Conservation (phyloP, 148 eudicot species). For the Chenopodium berlandieri region DNA sequence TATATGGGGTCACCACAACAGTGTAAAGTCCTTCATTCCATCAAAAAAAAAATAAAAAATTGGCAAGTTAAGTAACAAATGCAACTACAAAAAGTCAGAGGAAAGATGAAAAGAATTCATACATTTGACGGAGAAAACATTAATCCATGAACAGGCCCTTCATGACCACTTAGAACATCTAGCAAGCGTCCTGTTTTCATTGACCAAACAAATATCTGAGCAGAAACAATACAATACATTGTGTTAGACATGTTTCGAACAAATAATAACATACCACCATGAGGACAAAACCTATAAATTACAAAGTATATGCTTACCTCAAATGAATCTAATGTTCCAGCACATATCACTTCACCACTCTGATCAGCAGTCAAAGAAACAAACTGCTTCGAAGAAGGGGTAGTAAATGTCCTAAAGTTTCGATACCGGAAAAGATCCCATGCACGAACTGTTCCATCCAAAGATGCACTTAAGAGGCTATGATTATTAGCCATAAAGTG, state of each 20-base stretch:
- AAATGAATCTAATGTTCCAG: conserved; percentile 98
- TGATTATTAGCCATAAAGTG: conserved; percentile 83
- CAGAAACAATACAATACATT: conserved; percentile 4
- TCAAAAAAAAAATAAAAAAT: not conserved
- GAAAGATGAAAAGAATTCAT: conserved; percentile 29
- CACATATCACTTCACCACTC: conserved; percentile 98
- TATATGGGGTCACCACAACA: not conserved
- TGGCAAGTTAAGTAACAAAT: not conserved
- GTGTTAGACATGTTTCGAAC: conserved; percentile 20
- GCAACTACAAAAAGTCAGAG: not conserved
- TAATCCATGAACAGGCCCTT: conserved; percentile 96
- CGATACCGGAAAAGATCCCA: conserved; percentile 93
- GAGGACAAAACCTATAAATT: not conserved
- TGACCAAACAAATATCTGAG: conserved; percentile 96
- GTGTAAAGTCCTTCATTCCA: not conserved
- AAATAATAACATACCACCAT: not conserved
- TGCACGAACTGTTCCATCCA: conserved; percentile 98
- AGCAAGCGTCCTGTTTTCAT: conserved; percentile 97
- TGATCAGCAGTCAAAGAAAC: conserved; percentile 91
- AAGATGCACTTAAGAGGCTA: conserved; percentile 87
- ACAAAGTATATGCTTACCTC: conserved; percentile 48
- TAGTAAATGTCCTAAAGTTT: conserved; percentile 86
- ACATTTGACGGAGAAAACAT: conserved; percentile 91
- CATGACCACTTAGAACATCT: conserved; percentile 93
- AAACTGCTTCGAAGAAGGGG: conserved; percentile 92